Conservation (phyloP, 495 filamentous ascomycete genomes). For the Penicillium canescens region DNA sequence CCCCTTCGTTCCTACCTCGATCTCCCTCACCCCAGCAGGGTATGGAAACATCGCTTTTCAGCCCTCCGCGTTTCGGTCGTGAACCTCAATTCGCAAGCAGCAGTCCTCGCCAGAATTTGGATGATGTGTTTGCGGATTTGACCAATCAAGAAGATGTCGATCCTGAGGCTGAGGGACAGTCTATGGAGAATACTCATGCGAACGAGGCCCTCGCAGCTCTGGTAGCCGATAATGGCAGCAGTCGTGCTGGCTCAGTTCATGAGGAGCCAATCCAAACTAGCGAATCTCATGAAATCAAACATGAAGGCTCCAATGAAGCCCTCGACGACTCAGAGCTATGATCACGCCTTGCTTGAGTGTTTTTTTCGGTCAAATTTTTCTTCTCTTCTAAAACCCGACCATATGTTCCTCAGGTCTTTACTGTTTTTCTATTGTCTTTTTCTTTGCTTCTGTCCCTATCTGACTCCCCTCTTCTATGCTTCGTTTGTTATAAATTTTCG, state of each 20-base stretch:
- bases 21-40: constrained; percentile 39
- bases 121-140: constrained; percentile 49
- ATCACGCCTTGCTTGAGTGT: constrained; percentile 4
- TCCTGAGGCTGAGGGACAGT: constrained; percentile 30
- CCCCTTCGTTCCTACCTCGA: constrained; percentile 42
- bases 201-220: constrained; percentile 48
- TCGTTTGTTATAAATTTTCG: constrained; percentile 9
- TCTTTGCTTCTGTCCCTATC: constrained; percentile 7
- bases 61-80: constrained; percentile 37
- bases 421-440: constrained; percentile 1
- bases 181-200: constrained; percentile 49
- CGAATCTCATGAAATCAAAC: constrained; percentile 1
- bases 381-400: constrained; percentile 2
- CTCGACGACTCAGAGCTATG: constrained; percentile 16
- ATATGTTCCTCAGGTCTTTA: constrained; percentile 4
- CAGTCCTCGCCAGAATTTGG: constrained; percentile 44
- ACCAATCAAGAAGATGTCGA: constrained; percentile 50
- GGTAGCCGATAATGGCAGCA: constrained; percentile 40
- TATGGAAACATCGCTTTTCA: constrained; percentile 43
- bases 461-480: constrained; percentile 6
- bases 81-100: constrained; percentile 36
- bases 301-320: not conserved
- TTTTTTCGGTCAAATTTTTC: constrained; percentile 3
- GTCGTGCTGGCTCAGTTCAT: constrained; percentile 23
- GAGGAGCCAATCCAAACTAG: constrained; percentile 10